Conservation (phyloP, 768 basidiomycete species). For the Gyrodon lividus region DNA sequence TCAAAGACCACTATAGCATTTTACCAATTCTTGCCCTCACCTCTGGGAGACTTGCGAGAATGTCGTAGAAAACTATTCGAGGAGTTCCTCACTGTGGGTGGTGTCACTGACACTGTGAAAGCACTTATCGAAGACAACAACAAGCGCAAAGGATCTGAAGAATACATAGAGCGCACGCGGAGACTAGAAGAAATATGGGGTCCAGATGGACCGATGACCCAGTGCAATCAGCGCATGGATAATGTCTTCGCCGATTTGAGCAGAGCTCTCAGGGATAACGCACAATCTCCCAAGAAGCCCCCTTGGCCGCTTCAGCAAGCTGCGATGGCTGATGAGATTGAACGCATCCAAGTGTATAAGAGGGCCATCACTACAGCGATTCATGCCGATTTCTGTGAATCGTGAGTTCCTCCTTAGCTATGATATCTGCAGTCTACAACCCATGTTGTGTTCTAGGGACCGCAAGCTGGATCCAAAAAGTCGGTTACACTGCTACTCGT, state of each 20-base stretch:
- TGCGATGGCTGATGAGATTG: slow-evolving; percentile 24
- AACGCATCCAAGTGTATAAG: slow-evolving; percentile 22
- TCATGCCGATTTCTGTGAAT: slow-evolving; percentile 24
- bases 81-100: slow-evolving; percentile 30
- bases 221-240: slow-evolving; percentile 25
- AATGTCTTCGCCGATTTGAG: slow-evolving; percentile 16
- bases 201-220: slow-evolving; percentile 14
- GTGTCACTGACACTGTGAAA: slow-evolving; percentile 24
- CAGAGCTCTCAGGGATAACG: neutral
- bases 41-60: slow-evolving; percentile 15
- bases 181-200: slow-evolving; percentile 19
- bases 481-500: slow-evolving; percentile 1
- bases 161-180: slow-evolving; percentile 19
- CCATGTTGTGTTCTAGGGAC: slow-evolving; percentile 9
- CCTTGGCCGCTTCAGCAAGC: slow-evolving; percentile 23
- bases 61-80: slow-evolving; percentile 23
- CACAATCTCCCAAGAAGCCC: slow-evolving; percentile 12
- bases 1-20: slow-evolving; percentile 25
- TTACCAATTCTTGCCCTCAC: slow-evolving; percentile 29
- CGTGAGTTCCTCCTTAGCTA: slow-evolving; percentile 5
- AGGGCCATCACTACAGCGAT: slow-evolving; percentile 10
- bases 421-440: neutral
- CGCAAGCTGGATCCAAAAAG: slow-evolving; percentile 23
- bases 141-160: slow-evolving; percentile 19
- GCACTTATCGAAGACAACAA: slow-evolving; percentile 25